Percentiles rank a stretch among this genome's conserved stretches.
phyloP scores from a whole-genome alignment of 1,139 yeast genomes.

The Saccharomycopsis hybrid region DNA sequence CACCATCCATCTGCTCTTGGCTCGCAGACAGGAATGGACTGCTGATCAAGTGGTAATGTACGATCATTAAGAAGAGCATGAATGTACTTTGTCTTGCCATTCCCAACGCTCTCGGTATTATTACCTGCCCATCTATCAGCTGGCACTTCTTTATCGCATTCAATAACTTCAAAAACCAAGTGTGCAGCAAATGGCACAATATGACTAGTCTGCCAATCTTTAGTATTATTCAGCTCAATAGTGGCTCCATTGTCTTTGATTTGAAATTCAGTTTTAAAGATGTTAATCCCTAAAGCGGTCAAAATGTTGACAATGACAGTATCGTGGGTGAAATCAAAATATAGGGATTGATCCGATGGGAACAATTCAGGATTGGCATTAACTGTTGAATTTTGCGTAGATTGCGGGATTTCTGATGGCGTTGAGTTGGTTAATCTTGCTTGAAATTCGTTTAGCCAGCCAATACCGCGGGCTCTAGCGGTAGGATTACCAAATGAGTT shows the following conservation, averaged over 20 bases:
- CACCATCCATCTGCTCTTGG: slow-evolving; percentile 25
- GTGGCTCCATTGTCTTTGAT: slow-evolving; percentile 23
- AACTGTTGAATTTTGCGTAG: slow-evolving; percentile 22
- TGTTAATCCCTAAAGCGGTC: slow-evolving; percentile 23
- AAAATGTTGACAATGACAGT: slow-evolving; percentile 20
- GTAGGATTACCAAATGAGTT: slow-evolving; percentile 23
- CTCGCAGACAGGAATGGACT: slow-evolving; percentile 22
- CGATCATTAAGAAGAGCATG: slow-evolving; percentile 22
- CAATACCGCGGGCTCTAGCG: slow-evolving; percentile 22
- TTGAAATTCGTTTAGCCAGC: slow-evolving; percentile 22
- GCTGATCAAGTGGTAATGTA: slow-evolving; percentile 20
- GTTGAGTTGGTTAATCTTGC: slow-evolving; percentile 21
- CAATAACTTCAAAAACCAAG: slow-evolving; percentile 22
- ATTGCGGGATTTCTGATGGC: slow-evolving; percentile 14
- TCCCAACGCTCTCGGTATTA: slow-evolving; percentile 8
- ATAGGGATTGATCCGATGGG: slow-evolving; percentile 22
- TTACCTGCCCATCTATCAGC: slow-evolving; percentile 17
- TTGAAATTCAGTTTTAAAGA: slow-evolving; percentile 21
- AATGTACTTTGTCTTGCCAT: slow-evolving; percentile 17
- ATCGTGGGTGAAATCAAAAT: slow-evolving; percentile 23
- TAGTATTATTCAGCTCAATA: too few relatives aligned
- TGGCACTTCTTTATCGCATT: slow-evolving; percentile 23
- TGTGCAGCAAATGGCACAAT: slow-evolving; percentile 23
- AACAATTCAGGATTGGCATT: slow-evolving; percentile 21
- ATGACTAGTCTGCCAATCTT: slow-evolving; percentile 6